Evolutionary conservation across 495 filamentous ascomycete species (phyloP).

Genomic region (Thermochaetoides thermophila): DNA sequence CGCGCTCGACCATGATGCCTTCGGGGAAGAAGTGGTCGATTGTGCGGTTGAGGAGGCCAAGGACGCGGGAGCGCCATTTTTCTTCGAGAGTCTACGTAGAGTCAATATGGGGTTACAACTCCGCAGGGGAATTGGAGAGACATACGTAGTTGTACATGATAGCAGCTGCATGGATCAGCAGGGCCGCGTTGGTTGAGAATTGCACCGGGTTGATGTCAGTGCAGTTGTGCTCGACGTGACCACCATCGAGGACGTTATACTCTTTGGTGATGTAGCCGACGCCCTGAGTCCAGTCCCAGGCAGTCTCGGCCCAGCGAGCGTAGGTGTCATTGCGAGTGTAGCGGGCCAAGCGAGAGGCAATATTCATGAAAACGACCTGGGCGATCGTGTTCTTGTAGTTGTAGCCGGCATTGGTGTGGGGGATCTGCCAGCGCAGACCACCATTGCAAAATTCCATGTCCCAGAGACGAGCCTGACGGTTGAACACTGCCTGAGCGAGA

Average conservation of each 20-base stretch:
- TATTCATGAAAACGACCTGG: constrained; percentile 54
- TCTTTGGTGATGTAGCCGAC: constrained; percentile 35
- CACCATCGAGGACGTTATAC: constrained; percentile 46
- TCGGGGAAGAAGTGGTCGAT: constrained; percentile 40
- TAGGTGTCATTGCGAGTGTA: constrained; percentile 61
- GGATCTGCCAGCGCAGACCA: constrained; percentile 74
- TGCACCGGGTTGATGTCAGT: constrained; percentile 35
- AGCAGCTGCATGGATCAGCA: constrained; percentile 50
- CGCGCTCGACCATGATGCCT: constrained; percentile 45
- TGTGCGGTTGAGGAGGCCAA: constrained; percentile 38
- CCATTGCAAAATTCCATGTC: constrained; percentile 50
- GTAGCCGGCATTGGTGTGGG: constrained; percentile 59
- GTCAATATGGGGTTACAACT: background rate
- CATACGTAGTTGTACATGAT: constrained; percentile 52
- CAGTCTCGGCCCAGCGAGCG: constrained; percentile 50
- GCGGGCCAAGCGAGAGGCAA: constrained; percentile 53
- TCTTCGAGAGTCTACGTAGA: constrained; percentile 30
- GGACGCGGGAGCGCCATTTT: constrained; percentile 38
- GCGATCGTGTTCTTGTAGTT: constrained; percentile 63
- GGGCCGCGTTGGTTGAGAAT: constrained; percentile 59
- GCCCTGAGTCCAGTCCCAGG: constrained; percentile 49
- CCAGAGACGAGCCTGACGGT: constrained; percentile 56
- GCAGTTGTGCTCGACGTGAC: constrained; percentile 34
- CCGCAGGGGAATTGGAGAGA: background rate
- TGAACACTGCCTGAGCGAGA: constrained; percentile 70